Conservation (phyloP, 106 monocot genomes). For the Dendrobium officinale region DNA sequence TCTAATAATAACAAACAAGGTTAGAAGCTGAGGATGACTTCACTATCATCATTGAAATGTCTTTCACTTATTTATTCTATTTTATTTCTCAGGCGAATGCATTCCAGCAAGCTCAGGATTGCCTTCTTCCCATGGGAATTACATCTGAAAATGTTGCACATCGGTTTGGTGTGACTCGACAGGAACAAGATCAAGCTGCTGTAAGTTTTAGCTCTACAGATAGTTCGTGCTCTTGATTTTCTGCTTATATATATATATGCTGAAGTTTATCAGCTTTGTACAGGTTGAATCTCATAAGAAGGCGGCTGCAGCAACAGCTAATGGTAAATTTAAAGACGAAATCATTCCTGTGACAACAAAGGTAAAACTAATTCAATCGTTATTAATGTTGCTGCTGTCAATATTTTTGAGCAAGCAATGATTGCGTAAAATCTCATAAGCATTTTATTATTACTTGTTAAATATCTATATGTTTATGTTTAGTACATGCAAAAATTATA, state of each 20-base stretch:
- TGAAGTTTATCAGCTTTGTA: background rate
- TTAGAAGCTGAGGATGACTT: background rate
- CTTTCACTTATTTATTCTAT: background rate
- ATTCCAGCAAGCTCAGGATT: slow-evolving; percentile 59
- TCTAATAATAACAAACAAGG: background rate
- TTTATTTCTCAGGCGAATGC: slow-evolving; percentile 21
- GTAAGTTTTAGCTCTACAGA: slow-evolving; percentile 32
- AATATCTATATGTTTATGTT: background rate
- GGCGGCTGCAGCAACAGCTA: slow-evolving; percentile 84
- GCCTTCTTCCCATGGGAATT: slow-evolving; percentile 85
- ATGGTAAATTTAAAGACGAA: slow-evolving; percentile 95
- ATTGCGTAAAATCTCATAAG: background rate
- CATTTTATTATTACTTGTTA: background rate
- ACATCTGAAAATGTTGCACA: slow-evolving; percentile 87
- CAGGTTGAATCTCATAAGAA: slow-evolving; percentile 93
- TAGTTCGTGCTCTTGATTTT: background rate
- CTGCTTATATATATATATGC: background rate
- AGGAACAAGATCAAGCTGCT: slow-evolving; percentile 56
- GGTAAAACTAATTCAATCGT: slow-evolving; percentile 26
- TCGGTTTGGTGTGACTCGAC: slow-evolving; percentile 54
- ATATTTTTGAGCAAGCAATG: background rate
- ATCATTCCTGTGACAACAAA: slow-evolving; percentile 88
- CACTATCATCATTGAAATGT: background rate
- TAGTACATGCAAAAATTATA: background rate
- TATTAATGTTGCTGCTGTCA: background rate